Evolutionary conservation across 345 rosid species (phyloP).

Genomic region (Eucalyptus marginata): DNA sequence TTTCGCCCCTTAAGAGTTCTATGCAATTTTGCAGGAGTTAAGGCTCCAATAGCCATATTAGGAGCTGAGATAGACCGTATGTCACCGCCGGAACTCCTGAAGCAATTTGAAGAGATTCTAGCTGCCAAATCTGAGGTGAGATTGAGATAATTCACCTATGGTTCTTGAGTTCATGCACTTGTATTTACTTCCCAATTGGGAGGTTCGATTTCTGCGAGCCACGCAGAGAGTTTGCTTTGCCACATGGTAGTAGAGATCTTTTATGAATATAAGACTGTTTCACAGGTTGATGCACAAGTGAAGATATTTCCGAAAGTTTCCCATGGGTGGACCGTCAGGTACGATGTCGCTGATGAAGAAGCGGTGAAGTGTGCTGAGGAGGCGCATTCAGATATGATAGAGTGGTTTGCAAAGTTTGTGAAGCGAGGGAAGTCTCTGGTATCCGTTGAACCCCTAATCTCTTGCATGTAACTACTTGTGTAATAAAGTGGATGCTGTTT

Average conservation of each 20-base stretch:
- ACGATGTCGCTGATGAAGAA: constrained; percentile 20
- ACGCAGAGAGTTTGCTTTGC: not conserved
- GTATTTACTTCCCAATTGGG: not conserved
- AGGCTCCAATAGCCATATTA: not conserved
- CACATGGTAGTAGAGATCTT: not conserved
- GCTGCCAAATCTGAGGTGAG: constrained; percentile 32
- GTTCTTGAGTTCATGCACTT: not conserved
- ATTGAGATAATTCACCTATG: constrained; percentile 10
- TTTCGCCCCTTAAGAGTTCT: not conserved
- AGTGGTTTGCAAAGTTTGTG: constrained; percentile 46
- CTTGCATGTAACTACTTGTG: not conserved
- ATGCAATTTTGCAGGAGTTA: not conserved
- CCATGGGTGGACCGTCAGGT: constrained; percentile 76
- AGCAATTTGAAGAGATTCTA: constrained; percentile 32
- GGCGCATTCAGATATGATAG: constrained; percentile 47
- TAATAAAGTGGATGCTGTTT: not conserved
- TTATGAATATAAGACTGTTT: constrained; percentile 21
- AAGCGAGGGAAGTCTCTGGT: constrained; percentile 12
- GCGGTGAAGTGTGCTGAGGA: constrained; percentile 51
- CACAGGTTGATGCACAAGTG: constrained; percentile 38
- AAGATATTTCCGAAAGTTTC: constrained; percentile 57
- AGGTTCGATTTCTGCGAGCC: not conserved
- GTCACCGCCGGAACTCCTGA: constrained; percentile 34
- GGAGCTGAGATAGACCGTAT: constrained; percentile 42
- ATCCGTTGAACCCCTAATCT: not conserved